Conservation (phyloP, 108 stramenopile species). For the Mediolabrus comicus region DNA sequence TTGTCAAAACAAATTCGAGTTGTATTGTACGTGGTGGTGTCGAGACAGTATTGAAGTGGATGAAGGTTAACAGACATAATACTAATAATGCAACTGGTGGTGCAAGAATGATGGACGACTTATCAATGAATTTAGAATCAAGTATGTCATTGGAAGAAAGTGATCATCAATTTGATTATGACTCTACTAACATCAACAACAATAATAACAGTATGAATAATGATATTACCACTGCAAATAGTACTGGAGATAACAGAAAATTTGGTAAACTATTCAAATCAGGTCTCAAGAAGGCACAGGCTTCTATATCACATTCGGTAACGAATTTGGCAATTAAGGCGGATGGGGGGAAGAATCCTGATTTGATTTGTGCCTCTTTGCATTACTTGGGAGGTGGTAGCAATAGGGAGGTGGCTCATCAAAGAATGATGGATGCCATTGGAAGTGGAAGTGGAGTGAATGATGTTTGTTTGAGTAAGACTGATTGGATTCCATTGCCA, state of each 20-base stretch:
- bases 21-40: conserved; percentile 64
- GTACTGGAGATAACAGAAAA: not conserved
- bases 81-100: not conserved
- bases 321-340: conserved; percentile 69
- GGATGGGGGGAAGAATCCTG: conserved; percentile 73
- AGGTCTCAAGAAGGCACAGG: conserved; percentile 59
- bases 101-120: not conserved
- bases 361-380: conserved; percentile 58
- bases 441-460: conserved; percentile 33
- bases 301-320: conserved; percentile 58
- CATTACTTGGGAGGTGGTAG: conserved; percentile 41
- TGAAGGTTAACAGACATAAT: not conserved
- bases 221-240: not conserved
- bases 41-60: conserved; percentile 59
- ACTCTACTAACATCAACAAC: not conserved
- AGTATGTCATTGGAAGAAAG: conserved; percentile 41
- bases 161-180: not conserved
- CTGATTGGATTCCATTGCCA: conserved; percentile 40
- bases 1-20: conserved; percentile 47
- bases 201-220: not conserved
- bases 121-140: conserved; percentile 31
- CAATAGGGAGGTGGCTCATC: conserved; percentile 27
- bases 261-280: conserved; percentile 46
- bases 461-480: conserved; percentile 42
- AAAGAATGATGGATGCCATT: conserved; percentile 9